Percentiles rank a stretch among this genome's conserved stretches.
phyloP scores from a whole-genome alignment of 1,284 basidiomycete species.

The Malassezia cuniculi region DNA sequence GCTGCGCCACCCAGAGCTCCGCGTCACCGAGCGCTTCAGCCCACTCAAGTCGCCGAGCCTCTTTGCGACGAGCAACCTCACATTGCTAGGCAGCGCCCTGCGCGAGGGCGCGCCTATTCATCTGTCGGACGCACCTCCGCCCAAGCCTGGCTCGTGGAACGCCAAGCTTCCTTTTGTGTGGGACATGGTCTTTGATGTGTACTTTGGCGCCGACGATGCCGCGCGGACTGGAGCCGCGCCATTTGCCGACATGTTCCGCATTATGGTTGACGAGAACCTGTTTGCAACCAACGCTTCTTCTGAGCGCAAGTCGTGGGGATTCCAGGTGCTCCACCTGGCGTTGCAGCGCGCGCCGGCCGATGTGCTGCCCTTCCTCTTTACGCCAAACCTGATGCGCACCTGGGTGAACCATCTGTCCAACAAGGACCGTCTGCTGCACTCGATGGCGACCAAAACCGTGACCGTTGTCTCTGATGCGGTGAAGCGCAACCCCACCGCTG shows the following conservation, averaged over 20 bases:
- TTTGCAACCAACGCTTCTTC: conserved; percentile 72
- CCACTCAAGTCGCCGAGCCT: conserved; percentile 61
- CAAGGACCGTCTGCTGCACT: conserved; percentile 74
- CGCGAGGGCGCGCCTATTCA: conserved; percentile 44
- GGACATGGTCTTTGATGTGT: conserved; percentile 65
- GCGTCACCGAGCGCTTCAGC: conserved; percentile 3
- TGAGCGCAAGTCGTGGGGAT: conserved; percentile 89
- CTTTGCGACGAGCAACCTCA: conserved; percentile 59
- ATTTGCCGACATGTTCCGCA: conserved; percentile 77
- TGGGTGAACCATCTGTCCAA: conserved; percentile 91
- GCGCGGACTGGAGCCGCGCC: conserved; percentile 51
- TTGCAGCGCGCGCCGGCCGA: conserved; percentile 57
- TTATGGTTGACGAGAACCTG: conserved; percentile 81
- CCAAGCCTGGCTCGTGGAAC: conserved; percentile 55
- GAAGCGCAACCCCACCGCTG: conserved; percentile 62
- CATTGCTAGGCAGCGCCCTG: conserved; percentile 52
- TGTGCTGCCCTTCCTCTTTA: conserved; percentile 74
- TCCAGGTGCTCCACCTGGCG: conserved; percentile 74
- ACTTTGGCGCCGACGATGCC: conserved; percentile 52
- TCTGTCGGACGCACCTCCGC: conserved; percentile 25
- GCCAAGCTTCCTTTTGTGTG: conserved; percentile 85
- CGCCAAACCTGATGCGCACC: conserved; percentile 85
- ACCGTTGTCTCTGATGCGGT: conserved; percentile 64
- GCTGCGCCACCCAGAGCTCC: conserved; percentile 8
- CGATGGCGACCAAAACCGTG: conserved; percentile 53